A percentile compares a stretch with the other conserved stretches of the same genome.
Evolutionary conservation across 2,329 filamentous ascomycete species (phyloP).

Genomic region (Fusarium nisikadoi): DNA sequence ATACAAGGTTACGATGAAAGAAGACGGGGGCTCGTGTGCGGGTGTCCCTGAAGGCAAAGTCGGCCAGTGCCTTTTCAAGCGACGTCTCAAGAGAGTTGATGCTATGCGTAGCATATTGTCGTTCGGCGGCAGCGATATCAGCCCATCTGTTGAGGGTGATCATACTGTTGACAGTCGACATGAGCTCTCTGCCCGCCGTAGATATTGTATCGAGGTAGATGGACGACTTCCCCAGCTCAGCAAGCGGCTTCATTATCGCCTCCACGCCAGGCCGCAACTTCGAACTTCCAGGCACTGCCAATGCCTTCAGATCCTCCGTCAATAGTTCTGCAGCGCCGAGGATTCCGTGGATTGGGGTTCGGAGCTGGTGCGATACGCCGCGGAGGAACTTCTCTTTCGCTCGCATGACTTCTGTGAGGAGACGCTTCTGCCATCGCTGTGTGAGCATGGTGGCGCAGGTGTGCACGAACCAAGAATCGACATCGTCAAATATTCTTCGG

Average conservation of each 20-base stretch:
- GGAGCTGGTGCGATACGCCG: constrained; percentile 58
- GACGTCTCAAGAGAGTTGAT: constrained; percentile 25
- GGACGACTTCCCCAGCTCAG: not conserved
- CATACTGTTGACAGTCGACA: constrained; percentile 57
- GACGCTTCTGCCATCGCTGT: constrained; percentile 51
- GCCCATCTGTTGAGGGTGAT: constrained; percentile 55
- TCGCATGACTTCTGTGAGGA: constrained; percentile 53
- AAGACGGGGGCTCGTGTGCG: constrained; percentile 29
- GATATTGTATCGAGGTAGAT: constrained; percentile 50
- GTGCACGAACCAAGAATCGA: constrained; percentile 58
- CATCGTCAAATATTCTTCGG: constrained; percentile 57
- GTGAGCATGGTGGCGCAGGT: constrained; percentile 53
- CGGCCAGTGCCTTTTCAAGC: constrained; percentile 20
- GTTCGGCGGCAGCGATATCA: constrained; percentile 45
- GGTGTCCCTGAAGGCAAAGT: not conserved
- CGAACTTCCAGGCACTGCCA: constrained; percentile 8
- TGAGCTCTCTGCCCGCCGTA: constrained; percentile 54
- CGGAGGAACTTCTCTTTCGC: constrained; percentile 58
- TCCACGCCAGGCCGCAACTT: not conserved
- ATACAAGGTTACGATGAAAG: constrained; percentile 15
- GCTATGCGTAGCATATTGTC: constrained; percentile 43
- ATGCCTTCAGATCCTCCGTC: constrained; percentile 52
- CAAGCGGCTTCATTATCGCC: constrained; percentile 4
- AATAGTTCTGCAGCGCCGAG: constrained; percentile 53
- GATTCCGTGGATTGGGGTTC: constrained; percentile 60